phyloP scores from a whole-genome alignment of 495 filamentous ascomycete species.

The Trypethelium eluteriae region DNA sequence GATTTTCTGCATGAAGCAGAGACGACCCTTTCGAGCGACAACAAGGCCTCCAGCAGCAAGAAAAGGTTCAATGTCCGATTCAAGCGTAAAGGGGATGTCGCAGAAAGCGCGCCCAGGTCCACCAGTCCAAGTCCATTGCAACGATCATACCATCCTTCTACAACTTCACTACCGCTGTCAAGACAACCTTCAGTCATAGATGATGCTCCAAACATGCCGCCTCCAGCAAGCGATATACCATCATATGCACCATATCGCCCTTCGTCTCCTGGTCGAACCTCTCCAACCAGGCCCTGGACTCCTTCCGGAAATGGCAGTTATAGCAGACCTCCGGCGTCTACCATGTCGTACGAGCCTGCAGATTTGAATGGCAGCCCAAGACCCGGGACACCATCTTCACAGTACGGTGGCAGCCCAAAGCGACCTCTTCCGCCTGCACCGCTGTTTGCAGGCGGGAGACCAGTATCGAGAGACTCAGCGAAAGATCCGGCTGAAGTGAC shows the following conservation, averaged over 20 bases:
- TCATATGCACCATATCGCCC: slow-evolving; percentile 38
- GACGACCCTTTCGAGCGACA: slow-evolving; percentile 18
- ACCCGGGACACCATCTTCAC: slow-evolving; percentile 80
- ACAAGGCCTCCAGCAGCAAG: slow-evolving; percentile 14
- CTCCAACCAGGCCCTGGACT: slow-evolving; percentile 65
- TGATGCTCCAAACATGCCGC: slow-evolving; percentile 48
- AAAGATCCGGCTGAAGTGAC: slow-evolving; percentile 41
- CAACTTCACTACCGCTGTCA: slow-evolving; percentile 33
- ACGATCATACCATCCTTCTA: slow-evolving; percentile 38
- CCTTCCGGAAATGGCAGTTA: slow-evolving; percentile 58
- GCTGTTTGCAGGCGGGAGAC: slow-evolving; percentile 55
- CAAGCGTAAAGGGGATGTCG: slow-evolving; percentile 19
- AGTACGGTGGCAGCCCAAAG: slow-evolving; percentile 76
- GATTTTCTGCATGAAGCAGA: slow-evolving; percentile 24
- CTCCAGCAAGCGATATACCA: slow-evolving; percentile 45
- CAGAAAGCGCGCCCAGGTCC: slow-evolving; percentile 25
- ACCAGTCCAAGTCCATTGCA: slow-evolving; percentile 31
- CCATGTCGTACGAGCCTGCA: slow-evolving; percentile 68
- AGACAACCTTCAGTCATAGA: slow-evolving; percentile 51
- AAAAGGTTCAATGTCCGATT: slow-evolving; percentile 28
- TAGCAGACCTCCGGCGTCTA: slow-evolving; percentile 58
- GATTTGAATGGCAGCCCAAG: slow-evolving; percentile 84
- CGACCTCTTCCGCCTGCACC: slow-evolving; percentile 88
- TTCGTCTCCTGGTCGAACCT: slow-evolving; percentile 42
- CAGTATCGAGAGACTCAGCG: slow-evolving; percentile 40